Percentiles rank a stretch among this genome's conserved stretches.
Evolutionary conservation across 306 rosid species (phyloP).

Genomic region (Cucurbita argyrosperma): DNA sequence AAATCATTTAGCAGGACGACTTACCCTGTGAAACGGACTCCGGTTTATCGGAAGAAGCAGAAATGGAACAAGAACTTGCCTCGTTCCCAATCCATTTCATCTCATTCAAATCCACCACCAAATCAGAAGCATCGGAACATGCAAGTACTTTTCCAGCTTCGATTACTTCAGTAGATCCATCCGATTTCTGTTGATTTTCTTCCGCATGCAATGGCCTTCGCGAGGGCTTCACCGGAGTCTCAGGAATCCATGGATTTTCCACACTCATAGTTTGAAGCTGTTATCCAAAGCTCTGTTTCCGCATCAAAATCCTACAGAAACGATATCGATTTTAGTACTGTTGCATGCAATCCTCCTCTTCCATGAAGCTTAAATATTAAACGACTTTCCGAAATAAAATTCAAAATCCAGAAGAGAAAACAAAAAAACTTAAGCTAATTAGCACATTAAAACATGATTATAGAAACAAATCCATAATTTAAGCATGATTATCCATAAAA

Average conservation of each 20-base stretch:
- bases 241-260: background rate
- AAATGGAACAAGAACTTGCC: background rate
- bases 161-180: background rate
- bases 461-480: background rate
- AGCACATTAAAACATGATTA: background rate
- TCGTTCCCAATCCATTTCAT: background rate
- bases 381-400: background rate
- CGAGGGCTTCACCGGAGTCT: background rate
- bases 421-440: background rate
- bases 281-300: background rate
- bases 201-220: background rate
- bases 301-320: background rate
- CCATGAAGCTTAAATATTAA: background rate
- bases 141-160: background rate
- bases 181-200: background rate
- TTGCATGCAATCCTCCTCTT: background rate
- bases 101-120: slow-evolving; percentile 2
- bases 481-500: background rate
- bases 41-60: background rate
- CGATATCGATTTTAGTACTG: background rate
- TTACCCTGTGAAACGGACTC: background rate
- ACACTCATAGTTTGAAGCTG: background rate
- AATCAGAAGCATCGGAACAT: background rate
- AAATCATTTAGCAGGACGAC: background rate
- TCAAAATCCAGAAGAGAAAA: background rate